Conservation (phyloP, 192 early-diverging fungal genomes). For the Geosiphon pyriformis region DNA sequence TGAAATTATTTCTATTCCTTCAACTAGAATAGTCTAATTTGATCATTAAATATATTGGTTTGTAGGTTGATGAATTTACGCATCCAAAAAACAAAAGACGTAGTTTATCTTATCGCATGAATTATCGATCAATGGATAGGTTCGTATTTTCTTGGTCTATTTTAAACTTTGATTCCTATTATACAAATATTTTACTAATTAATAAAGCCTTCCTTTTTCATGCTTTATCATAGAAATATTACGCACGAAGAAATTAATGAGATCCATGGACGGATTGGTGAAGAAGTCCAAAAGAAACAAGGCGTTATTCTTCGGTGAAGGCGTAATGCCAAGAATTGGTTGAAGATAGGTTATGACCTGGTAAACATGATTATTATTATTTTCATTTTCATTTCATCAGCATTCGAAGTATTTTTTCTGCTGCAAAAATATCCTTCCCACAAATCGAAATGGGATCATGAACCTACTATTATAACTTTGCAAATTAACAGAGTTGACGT, state of each 20-base stretch:
- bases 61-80: conserved; percentile 79
- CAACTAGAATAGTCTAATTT: background rate
- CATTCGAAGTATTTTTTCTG: too few species aligned
- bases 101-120: conserved; percentile 89
- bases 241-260: conserved; percentile 92
- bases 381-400: too few species aligned
- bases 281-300: conserved; percentile 55
- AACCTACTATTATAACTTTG: too few species aligned
- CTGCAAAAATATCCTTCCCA: too few species aligned
- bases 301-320: conserved; percentile 74
- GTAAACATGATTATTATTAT: too few species aligned
- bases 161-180: background rate
- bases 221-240: conserved; percentile 80
- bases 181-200: conserved; percentile 1
- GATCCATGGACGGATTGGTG: conserved; percentile 78
- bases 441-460: too few species aligned
- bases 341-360: too few species aligned
- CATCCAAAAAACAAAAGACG: conserved; percentile 79
- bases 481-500: too few species aligned
- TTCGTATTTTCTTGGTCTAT: conserved; percentile 23
- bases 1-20: background rate
- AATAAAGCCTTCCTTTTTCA: too few species aligned
- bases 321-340: too few species aligned
- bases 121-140: conserved; percentile 96
- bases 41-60: conserved; percentile 3